A percentile compares a stretch with the other conserved stretches of the same genome.
phyloP scores from a whole-genome alignment of 768 basidiomycete species.

The Cyclocybe aegerita region DNA sequence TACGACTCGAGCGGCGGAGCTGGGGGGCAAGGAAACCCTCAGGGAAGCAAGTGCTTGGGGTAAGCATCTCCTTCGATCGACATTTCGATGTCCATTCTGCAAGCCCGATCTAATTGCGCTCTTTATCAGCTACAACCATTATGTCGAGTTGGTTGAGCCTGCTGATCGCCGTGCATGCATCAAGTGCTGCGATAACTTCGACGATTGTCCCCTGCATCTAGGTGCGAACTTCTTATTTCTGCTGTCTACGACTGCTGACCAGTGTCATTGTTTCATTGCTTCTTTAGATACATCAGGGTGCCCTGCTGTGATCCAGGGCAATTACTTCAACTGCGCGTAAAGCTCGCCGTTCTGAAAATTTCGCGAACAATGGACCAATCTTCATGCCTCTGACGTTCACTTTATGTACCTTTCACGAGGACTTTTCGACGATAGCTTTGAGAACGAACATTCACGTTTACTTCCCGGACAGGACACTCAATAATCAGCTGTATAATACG shows the following conservation, averaged over 20 bases:
- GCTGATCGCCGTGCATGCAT: slow-evolving; percentile 50
- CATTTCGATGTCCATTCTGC: neutral
- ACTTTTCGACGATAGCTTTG: no score
- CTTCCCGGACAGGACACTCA: no score
- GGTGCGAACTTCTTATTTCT: slow-evolving; percentile 26
- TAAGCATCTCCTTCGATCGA: slow-evolving; percentile 11
- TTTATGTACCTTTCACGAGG: no score
- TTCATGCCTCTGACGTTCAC: no score
- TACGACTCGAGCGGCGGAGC: slow-evolving; percentile 57
- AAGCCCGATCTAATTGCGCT: neutral
- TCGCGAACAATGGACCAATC: no score
- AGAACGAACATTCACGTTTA: no score
- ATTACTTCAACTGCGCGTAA: slow-evolving; percentile 48
- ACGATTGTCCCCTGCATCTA: slow-evolving; percentile 48
- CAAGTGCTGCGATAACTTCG: slow-evolving; percentile 54
- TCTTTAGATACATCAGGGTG: slow-evolving; percentile 47
- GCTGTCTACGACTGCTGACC: neutral
- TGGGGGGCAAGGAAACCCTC: slow-evolving; percentile 48
- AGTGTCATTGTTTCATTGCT: neutral
- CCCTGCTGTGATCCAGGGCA: slow-evolving; percentile 47
- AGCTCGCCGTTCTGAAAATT: no score
- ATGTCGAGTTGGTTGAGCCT: slow-evolving; percentile 58
- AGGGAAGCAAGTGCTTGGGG: slow-evolving; percentile 49
- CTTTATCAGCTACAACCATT: slow-evolving; percentile 47
- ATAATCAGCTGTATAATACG: no score